These are phyloP conservation scores for Aspergillus nomiae DNA, from an alignment of 2,329 filamentous ascomycete genomes.

Conservation along the genomic window DNA sequence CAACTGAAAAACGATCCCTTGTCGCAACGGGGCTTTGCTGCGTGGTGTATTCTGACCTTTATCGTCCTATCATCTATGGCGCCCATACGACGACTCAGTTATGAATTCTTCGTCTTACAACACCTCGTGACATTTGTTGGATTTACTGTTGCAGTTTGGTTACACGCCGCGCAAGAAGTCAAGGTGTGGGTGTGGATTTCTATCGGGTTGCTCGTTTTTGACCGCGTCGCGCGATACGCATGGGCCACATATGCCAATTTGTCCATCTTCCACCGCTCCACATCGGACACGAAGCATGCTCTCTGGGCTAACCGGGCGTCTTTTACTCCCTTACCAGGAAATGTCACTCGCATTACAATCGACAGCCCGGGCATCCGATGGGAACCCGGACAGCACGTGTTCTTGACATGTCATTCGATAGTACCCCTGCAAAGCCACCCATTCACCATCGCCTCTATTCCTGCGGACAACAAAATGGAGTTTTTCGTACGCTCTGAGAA, in stretches of 20 bases:
- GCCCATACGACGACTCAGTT: constrained; percentile 52
- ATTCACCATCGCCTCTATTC: constrained; percentile 63
- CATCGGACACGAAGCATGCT: constrained; percentile 15
- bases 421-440: constrained; percentile 64
- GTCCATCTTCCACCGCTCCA: constrained; percentile 39
- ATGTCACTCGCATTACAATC: constrained; percentile 60
- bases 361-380: constrained; percentile 58
- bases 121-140: constrained; percentile 56
- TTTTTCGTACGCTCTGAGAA: constrained; percentile 58
- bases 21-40: constrained; percentile 54
- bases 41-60: constrained; percentile 55
- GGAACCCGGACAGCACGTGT: constrained; percentile 65
- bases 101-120: constrained; percentile 58
- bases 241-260: constrained; percentile 45
- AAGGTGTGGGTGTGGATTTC: constrained; percentile 51
- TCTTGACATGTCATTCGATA: constrained; percentile 60
- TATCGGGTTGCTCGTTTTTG: constrained; percentile 49
- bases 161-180: constrained; percentile 50
- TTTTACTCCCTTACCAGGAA: constrained; percentile 54
- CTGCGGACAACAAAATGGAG: constrained; percentile 57
- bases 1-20: constrained; percentile 53
- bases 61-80: constrained; percentile 54
- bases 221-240: constrained; percentile 42
- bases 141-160: constrained; percentile 51
- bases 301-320: constrained; percentile 47